Percentiles rank a stretch among this genome's conserved stretches.
phyloP scores from a whole-genome alignment of 2,329 filamentous ascomycete genomes.

The Dactylellina haptotyla region DNA sequence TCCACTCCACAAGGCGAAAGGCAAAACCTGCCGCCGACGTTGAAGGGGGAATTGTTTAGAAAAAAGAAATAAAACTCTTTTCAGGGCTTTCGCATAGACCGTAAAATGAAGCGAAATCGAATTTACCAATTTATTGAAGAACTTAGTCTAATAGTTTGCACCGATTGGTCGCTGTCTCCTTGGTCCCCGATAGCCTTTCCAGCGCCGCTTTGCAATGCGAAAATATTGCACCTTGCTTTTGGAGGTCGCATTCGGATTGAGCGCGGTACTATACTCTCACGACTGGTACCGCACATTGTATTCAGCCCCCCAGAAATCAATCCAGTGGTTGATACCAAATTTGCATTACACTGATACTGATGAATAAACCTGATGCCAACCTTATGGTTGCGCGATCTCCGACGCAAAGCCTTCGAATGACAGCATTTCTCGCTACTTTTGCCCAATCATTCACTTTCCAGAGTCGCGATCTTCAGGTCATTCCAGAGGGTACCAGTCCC shows the following conservation, averaged over 20 bases:
- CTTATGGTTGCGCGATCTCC: not conserved
- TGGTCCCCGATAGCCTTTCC: conserved; percentile 22
- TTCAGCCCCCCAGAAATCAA: no score
- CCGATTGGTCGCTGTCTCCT: conserved; percentile 19
- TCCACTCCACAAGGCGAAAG: conserved; percentile 35
- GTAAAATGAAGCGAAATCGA: conserved; percentile 14
- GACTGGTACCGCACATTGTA: not conserved
- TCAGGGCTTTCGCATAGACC: not conserved
- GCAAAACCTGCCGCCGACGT: conserved; percentile 23
- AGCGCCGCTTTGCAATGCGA: conserved; percentile 13
- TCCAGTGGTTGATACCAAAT: not conserved
- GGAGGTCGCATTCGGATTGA: not conserved
- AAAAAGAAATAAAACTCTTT: conserved; percentile 17
- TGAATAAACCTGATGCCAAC: not conserved
- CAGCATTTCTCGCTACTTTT: conserved; percentile 5
- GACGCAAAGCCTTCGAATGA: not conserved
- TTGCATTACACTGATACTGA: not conserved
- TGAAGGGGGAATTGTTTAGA: not conserved
- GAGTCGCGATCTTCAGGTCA: conserved; percentile 19
- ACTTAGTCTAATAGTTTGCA: not conserved
- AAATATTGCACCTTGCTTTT: conserved; percentile 23
- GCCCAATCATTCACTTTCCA: conserved; percentile 4
- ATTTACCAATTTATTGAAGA: not conserved
- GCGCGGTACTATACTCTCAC: not conserved
- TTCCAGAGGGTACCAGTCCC: not conserved